Base-by-base conservation (phyloP, 768 basidiomycete species). In the Roridomyces roridus region DNA sequence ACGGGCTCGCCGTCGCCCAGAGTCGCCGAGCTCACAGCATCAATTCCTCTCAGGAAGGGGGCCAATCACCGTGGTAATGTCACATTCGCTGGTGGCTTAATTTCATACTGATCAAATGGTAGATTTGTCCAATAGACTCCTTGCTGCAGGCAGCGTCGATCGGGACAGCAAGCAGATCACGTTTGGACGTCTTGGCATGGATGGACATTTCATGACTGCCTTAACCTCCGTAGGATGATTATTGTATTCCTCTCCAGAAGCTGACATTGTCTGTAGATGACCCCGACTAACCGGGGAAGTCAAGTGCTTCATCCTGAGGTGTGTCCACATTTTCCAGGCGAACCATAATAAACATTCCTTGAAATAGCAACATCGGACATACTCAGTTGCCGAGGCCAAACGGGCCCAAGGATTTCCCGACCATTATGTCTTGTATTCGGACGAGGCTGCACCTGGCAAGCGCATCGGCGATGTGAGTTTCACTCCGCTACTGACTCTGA, bases 361-460 rank as follows among this genome's bases (percentile, higher is more conserved):
- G 15, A 37, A 63, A 92, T n/a, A n/a, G 86, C 88, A 92, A 87
- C 85, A 84, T 60, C 83, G 91, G 7, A 80, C 89, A 23, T 65
- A 90, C 36, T 86, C 78, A 4, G 81, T 91, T 14, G 76, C 83
- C 28, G 90, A 92, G 65, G 82, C 80, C 40, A 89, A 90, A 17
- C 80, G 91, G 21, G 83, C 86, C 0, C 91, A 93, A 72, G 91
- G 91, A 0, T 92, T 93, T 62, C 88, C 89, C 0, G 91, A 93
- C 57, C 39, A 73, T 34, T 91, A 89, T 59, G 58, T 77, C n/a
- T 89, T 92, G 55, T 60, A 77, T 45, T 88, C 87, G 0, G 72
- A 67, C 4, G 77, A 81, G 35, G 65, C 69, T 6, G 54, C 64
- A 4, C 68, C 74, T 0, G 65, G 55, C 5, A 72, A 71, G 20